phyloP scores from a whole-genome alignment of 2,329 filamentous ascomycete genomes.

The Ceratocystis cubensis region DNA sequence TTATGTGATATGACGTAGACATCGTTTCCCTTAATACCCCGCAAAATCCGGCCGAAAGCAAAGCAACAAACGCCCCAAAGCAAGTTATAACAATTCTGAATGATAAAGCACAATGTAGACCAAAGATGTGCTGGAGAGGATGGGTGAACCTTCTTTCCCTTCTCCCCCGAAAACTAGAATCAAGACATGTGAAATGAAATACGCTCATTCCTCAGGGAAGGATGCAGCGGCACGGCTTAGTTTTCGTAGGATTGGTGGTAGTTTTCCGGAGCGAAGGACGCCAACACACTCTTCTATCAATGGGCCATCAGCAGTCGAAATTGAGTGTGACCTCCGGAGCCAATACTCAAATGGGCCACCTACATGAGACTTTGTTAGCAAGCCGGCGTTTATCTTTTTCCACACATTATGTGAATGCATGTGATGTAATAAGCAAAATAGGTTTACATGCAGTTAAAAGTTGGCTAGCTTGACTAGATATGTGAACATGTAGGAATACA shows the following conservation, averaged over 20 bases:
- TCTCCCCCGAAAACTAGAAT: not conserved
- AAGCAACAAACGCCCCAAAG: conserved; percentile 5
- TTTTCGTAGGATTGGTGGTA: conserved; percentile 30
- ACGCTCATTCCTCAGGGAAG: conserved; percentile 26
- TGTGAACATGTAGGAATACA: not conserved
- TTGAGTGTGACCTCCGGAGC: conserved; percentile 32
- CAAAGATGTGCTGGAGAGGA: conserved; percentile 7
- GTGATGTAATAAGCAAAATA: not conserved
- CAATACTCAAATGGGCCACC: conserved; percentile 37
- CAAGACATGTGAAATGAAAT: not conserved
- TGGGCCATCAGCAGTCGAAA: conserved; percentile 28
- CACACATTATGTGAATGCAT: not conserved
- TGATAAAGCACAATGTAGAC: not conserved
- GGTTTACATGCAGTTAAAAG: not conserved
- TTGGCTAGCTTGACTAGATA: not conserved
- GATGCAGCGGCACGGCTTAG: conserved; percentile 28
- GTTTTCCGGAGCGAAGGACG: conserved; percentile 28
- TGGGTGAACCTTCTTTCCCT: not conserved
- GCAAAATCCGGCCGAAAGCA: conserved; percentile 9
- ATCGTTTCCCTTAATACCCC: not conserved
- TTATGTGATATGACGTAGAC: conserved; percentile 15
- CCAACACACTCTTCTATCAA: conserved; percentile 31
- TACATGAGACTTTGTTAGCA: conserved; percentile 22
- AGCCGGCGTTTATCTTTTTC: not conserved
- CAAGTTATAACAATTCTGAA: not conserved